phyloP scores from a whole-genome alignment of 2,329 filamentous ascomycete species.

The Aspergillus udagawae region DNA sequence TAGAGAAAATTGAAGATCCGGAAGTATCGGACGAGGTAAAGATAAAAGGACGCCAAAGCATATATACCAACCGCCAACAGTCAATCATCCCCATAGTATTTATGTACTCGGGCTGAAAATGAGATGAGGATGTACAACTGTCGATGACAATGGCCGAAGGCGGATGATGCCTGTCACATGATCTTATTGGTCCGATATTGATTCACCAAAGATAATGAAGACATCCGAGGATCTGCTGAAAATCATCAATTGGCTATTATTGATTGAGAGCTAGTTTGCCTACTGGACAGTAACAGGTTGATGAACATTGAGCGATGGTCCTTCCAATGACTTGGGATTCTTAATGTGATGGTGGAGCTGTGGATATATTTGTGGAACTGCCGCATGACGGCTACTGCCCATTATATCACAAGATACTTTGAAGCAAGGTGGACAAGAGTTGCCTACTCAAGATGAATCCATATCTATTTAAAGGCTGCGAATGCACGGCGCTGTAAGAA shows the following conservation, averaged over 20 bases:
- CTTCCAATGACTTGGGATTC: neutral
- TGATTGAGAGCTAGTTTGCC: neutral
- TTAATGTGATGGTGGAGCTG: neutral
- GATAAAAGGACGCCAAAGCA: neutral
- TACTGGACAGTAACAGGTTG: neutral
- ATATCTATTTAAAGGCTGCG: neutral
- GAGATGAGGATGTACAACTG: neutral
- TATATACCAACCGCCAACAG: constrained; percentile 5
- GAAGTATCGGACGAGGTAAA: neutral
- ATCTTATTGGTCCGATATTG: constrained; percentile 8
- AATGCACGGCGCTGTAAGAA: neutral
- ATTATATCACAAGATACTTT: neutral
- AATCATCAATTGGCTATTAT: neutral
- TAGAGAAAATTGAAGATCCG: neutral
- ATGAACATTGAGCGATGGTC: neutral
- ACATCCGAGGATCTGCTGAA: too few relatives aligned
- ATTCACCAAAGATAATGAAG: too few relatives aligned
- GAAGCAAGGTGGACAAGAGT: too few relatives aligned
- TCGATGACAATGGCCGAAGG: constrained; percentile 1
- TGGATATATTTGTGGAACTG: neutral
- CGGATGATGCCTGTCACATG: constrained; percentile 19
- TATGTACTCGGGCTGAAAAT: neutral
- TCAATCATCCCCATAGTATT: neutral
- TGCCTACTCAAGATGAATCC: neutral
- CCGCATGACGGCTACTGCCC: neutral